Conservation (phyloP, 352 stramenopile genomes). For the Phytophthora sp. region DNA sequence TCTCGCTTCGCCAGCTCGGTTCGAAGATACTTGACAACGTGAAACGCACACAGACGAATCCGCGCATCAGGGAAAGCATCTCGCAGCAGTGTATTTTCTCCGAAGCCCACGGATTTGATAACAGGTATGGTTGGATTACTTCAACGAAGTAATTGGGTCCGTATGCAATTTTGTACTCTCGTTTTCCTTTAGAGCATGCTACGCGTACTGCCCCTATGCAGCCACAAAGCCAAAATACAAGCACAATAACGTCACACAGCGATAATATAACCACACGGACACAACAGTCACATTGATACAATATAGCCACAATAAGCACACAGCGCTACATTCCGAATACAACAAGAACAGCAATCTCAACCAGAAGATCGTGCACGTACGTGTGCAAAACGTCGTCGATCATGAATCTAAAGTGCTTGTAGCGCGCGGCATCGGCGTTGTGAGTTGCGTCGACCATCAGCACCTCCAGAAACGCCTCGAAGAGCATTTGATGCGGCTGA, state of each 20-base stretch:
- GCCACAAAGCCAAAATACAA: not conserved
- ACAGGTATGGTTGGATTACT: not conserved
- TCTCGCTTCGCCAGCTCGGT: too few species aligned
- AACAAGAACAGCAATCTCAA: too few species aligned
- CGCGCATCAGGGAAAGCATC: too few species aligned
- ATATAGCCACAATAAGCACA: not conserved
- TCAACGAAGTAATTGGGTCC: not conserved
- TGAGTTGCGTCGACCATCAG: constrained; percentile 5
- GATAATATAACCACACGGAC: not conserved
- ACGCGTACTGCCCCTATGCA: not conserved
- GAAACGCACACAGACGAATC: too few species aligned
- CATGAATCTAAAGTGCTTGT: constrained; percentile 24
- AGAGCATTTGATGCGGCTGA: constrained; percentile 10
- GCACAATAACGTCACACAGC: not conserved
- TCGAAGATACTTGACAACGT: too few species aligned
- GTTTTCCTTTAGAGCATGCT: constrained; percentile 2
- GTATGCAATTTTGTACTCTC: not conserved
- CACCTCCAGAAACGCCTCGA: constrained; percentile 18
- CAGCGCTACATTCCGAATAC: too few species aligned
- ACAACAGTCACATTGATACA: not conserved
- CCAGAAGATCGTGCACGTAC: not conserved
- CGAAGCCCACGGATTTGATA: not conserved
- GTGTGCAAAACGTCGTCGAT: not conserved
- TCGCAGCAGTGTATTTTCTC: too few species aligned
- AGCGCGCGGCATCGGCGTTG: constrained; percentile 8